These are phyloP conservation scores for Phialocephala subalpina DNA, from an alignment of 2,329 filamentous ascomycete species.

Conservation along the genomic window DNA sequence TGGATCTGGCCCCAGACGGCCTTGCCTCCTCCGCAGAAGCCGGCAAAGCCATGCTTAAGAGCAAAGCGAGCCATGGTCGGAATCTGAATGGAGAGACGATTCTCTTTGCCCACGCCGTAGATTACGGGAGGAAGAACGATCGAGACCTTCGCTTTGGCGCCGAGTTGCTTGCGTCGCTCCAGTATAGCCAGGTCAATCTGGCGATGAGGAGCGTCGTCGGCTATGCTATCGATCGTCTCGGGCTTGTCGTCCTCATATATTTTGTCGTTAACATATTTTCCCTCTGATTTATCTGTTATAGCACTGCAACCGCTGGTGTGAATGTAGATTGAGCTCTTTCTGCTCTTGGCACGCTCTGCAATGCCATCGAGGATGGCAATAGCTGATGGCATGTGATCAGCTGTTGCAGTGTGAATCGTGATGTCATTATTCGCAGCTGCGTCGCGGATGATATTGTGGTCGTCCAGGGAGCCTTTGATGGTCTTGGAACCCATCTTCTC, in stretches of 20 bases:
- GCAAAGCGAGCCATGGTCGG: slow-evolving; percentile 56
- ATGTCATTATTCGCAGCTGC: slow-evolving; percentile 45
- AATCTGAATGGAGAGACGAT: slow-evolving; percentile 54
- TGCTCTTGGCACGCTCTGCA: slow-evolving; percentile 46
- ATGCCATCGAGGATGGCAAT: slow-evolving; percentile 54
- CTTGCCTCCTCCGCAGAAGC: slow-evolving; percentile 52
- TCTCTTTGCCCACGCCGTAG: slow-evolving; percentile 45
- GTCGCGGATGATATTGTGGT: too few relatives aligned
- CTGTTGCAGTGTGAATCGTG: slow-evolving; percentile 56
- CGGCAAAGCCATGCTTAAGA: slow-evolving; percentile 55
- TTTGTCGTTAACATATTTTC: too few relatives aligned
- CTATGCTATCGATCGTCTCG: slow-evolving; percentile 49
- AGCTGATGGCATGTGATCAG: slow-evolving; percentile 54
- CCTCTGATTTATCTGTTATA: too few relatives aligned
- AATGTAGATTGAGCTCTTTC: slow-evolving; percentile 43
- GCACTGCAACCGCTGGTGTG: slow-evolving; percentile 15
- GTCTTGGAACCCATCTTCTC: too few relatives aligned
- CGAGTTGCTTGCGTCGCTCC: slow-evolving; percentile 49
- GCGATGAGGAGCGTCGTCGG: slow-evolving; percentile 53
- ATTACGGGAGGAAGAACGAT: too few relatives aligned
- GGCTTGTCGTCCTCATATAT: slow-evolving; percentile 45
- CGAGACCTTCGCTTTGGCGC: too few relatives aligned
- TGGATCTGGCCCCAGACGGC: too few relatives aligned
- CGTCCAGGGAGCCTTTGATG: too few relatives aligned
- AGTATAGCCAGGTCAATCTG: slow-evolving; percentile 54